A percentile compares a stretch with the other conserved stretches of the same genome.
Evolutionary conservation across 2,329 filamentous ascomycete genomes (phyloP).

Genomic region (Beauveria australis): DNA sequence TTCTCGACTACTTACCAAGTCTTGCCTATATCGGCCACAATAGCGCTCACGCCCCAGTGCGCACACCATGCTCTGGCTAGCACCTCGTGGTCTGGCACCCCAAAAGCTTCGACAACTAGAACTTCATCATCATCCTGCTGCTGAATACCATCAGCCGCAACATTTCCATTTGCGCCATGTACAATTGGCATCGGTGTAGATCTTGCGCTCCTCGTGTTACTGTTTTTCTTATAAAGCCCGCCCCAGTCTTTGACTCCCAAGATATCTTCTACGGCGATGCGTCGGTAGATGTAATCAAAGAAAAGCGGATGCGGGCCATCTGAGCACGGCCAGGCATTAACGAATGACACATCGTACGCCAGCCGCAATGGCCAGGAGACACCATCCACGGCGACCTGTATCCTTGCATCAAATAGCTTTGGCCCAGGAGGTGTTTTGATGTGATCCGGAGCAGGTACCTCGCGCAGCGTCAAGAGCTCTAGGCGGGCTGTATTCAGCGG

Average conservation of each 20-base stretch:
- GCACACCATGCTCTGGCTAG: slow-evolving; percentile 70
- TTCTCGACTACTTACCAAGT: slow-evolving; percentile 46
- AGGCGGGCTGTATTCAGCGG: slow-evolving; percentile 54
- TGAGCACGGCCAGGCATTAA: slow-evolving; percentile 56
- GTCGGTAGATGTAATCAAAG: slow-evolving; percentile 58
- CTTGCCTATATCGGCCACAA: slow-evolving; percentile 59
- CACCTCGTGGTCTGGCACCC: slow-evolving; percentile 67
- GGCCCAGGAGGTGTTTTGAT: slow-evolving; percentile 25
- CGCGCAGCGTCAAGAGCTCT: slow-evolving; percentile 54
- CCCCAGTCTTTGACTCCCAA: slow-evolving; percentile 61
- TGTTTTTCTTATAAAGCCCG: slow-evolving; percentile 26
- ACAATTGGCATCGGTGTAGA: slow-evolving; percentile 27
- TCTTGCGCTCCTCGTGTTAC: slow-evolving; percentile 22
- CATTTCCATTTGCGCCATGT: slow-evolving; percentile 15
- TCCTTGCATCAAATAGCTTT: slow-evolving; percentile 48
- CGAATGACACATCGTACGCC: slow-evolving; percentile 57
- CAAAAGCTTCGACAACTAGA: slow-evolving; percentile 64
- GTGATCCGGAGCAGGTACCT: slow-evolving; percentile 16
- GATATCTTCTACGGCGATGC: slow-evolving; percentile 55
- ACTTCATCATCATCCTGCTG: slow-evolving; percentile 55
- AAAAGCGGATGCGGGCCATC: slow-evolving; percentile 61
- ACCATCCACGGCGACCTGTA: slow-evolving; percentile 57
- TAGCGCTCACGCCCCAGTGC: slow-evolving; percentile 63
- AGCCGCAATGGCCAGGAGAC: slow-evolving; percentile 56
- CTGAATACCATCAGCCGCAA: slow-evolving; percentile 18